phyloP scores from a whole-genome alignment of 1,284 basidiomycete species.

The Cutaneotrichosporon sp. region DNA sequence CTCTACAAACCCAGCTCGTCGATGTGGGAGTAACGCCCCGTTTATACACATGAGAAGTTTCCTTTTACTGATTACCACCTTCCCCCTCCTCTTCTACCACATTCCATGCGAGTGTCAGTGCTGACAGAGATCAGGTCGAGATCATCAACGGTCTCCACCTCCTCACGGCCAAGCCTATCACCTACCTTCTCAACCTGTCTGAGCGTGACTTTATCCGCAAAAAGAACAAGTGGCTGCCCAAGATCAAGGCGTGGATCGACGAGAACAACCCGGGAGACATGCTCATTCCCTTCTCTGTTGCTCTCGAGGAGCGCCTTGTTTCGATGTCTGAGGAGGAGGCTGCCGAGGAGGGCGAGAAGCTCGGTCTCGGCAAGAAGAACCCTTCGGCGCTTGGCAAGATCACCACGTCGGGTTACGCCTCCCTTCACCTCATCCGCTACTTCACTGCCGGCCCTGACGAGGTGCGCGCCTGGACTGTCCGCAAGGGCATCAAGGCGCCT shows the following conservation, averaged over 20 bases:
- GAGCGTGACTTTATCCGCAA: slow-evolving; percentile 93
- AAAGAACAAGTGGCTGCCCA: slow-evolving; percentile 99
- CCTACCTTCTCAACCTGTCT: slow-evolving; percentile 95
- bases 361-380: slow-evolving; percentile 42
- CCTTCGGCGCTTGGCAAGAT: slow-evolving; percentile 78
- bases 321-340: slow-evolving; percentile 62
- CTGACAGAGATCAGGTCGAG: slow-evolving; percentile 64
- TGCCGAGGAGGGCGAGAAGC: slow-evolving; percentile 64
- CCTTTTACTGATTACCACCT: slow-evolving; percentile 17
- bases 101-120: not conserved
- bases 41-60: slow-evolving; percentile 54
- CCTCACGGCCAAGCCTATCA: slow-evolving; percentile 95
- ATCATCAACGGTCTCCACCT: slow-evolving; percentile 88
- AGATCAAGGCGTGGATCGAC: slow-evolving; percentile 99
- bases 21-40: slow-evolving; percentile 68
- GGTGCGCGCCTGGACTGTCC: slow-evolving; percentile 97
- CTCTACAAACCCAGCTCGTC: slow-evolving; percentile 70
- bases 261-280: slow-evolving; percentile 92
- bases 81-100: not conserved
- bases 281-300: slow-evolving; percentile 95
- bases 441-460: slow-evolving; percentile 97
- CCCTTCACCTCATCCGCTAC: slow-evolving; percentile 87
- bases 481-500: slow-evolving; percentile 88
- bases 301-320: slow-evolving; percentile 86
- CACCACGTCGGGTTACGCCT: slow-evolving; percentile 82